A percentile compares a stretch with the other conserved stretches of the same genome.
Conservation (phyloP, 306 rosid genomes). For the Pterocarpus macrocarpus region DNA sequence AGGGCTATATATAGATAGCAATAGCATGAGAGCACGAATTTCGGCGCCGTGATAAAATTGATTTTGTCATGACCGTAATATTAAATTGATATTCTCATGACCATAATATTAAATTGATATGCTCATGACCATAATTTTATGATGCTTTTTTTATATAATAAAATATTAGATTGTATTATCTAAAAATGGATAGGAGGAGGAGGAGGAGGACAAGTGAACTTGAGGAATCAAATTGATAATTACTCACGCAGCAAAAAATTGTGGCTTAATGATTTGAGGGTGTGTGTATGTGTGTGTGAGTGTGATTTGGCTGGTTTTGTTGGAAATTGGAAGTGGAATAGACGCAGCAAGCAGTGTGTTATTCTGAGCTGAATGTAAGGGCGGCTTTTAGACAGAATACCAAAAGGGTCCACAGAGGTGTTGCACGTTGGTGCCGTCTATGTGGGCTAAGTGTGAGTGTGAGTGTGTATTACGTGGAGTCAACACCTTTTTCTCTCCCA, state of each 20-base stretch:
- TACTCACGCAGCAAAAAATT: background rate
- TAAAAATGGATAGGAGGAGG: too few relatives aligned
- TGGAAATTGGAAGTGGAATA: too few relatives aligned
- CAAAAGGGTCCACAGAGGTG: too few relatives aligned
- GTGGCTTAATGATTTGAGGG: background rate
- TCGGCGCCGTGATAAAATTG: slow-evolving; percentile 79
- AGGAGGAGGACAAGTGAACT: background rate
- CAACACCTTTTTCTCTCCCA: background rate
- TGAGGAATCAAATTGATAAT: background rate
- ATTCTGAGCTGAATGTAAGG: too few relatives aligned
- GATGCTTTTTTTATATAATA: background rate
- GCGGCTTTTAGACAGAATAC: too few relatives aligned
- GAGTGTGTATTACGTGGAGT: background rate
- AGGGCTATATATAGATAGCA: slow-evolving; percentile 18
- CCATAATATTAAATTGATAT: background rate
- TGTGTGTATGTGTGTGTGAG: too few relatives aligned
- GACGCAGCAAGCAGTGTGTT: too few relatives aligned
- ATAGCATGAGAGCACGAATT: background rate
- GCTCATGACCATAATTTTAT: too few relatives aligned
- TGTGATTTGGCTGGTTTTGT: background rate
- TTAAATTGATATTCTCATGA: background rate
- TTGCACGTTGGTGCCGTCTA: background rate
- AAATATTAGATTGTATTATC: too few relatives aligned
- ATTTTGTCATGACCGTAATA: slow-evolving; percentile 19
- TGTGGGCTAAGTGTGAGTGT: background rate